Evolutionary conservation across 768 basidiomycete species (phyloP).

Genomic region (Dioszegia aurantiaca): DNA sequence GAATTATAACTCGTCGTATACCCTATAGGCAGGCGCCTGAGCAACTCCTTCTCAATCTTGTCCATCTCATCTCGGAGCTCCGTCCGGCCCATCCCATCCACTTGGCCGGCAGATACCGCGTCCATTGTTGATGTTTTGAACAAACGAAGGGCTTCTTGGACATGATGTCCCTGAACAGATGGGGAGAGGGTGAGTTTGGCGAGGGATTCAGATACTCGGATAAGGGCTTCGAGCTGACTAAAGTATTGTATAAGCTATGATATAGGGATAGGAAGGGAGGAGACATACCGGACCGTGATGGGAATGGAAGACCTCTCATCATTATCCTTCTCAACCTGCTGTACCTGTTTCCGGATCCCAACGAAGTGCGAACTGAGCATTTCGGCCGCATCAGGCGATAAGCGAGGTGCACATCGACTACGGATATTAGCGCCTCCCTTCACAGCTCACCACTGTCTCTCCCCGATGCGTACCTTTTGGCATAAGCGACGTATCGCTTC

Average conservation of each 20-base stretch:
- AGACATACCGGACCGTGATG: constrained; percentile 83
- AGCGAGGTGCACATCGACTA: constrained; percentile 92
- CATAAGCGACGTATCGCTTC: constrained; percentile 95
- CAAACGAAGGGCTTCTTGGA: constrained; percentile 93
- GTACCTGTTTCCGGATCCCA: constrained; percentile 83
- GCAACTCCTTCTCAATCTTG: constrained; percentile 80
- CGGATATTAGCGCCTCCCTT: too few species aligned
- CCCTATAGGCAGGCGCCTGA: constrained; percentile 79
- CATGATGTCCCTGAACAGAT: constrained; percentile 83
- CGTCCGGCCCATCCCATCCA: constrained; percentile 84
- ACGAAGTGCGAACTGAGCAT: constrained; percentile 97
- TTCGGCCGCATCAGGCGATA: constrained; percentile 90
- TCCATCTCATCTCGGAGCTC: constrained; percentile 92
- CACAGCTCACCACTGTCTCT: neutral
- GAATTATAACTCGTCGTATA: constrained; percentile 97
- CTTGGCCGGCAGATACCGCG: constrained; percentile 88
- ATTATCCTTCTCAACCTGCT: constrained; percentile 92
- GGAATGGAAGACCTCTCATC: constrained; percentile 97
- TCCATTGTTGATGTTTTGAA: constrained; percentile 99
- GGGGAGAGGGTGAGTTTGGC: constrained; percentile 89
- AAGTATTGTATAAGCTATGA: neutral
- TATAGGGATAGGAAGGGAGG: neutral
- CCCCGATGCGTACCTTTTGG: constrained; percentile 68
- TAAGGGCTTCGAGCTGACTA: constrained; percentile 94
- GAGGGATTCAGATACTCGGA: constrained; percentile 94